phyloP scores from a whole-genome alignment of 2,329 filamentous ascomycete genomes.

The Aureobasidium pullulans region DNA sequence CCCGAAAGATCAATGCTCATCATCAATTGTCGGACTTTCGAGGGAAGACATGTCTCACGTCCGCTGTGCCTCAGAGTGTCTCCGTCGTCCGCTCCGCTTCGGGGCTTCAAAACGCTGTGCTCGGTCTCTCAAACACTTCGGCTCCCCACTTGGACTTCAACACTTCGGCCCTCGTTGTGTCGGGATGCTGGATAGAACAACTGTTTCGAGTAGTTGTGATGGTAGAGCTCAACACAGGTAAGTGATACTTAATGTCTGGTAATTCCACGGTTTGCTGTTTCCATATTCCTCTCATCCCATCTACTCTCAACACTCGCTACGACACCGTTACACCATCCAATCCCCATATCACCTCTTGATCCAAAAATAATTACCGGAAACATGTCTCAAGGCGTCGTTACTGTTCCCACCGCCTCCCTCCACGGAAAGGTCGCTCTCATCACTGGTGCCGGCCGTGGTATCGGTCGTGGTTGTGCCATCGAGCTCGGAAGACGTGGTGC shows the following conservation, averaged over 20 bases:
- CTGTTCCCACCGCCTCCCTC: constrained; percentile 42
- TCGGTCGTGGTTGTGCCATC: constrained; percentile 58
- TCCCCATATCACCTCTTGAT: background rate
- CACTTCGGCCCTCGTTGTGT: constrained; percentile 10
- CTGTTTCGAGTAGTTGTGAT: constrained; percentile 2
- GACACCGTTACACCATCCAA: background rate
- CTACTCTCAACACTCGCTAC: constrained; percentile 1
- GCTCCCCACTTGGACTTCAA: constrained; percentile 11
- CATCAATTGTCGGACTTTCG: constrained; percentile 6
- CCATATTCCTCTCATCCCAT: background rate
- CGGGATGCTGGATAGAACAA: background rate
- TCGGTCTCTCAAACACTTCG: constrained; percentile 12
- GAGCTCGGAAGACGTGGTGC: constrained; percentile 60
- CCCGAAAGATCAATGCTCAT: constrained; percentile 12
- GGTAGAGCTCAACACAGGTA: background rate
- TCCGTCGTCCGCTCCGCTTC: constrained; percentile 8
- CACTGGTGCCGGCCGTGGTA: constrained; percentile 59
- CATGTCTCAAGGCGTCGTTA: constrained; percentile 22
- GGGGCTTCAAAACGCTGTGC: constrained; percentile 1
- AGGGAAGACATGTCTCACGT: constrained; percentile 1
- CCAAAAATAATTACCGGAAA: background rate
- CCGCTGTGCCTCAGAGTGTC: background rate
- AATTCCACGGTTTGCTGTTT: background rate
- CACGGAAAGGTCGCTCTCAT: constrained; percentile 52
- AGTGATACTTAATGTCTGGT: constrained; percentile 1